A percentile compares a stretch with the other conserved stretches of the same genome.
phyloP scores from a whole-genome alignment of 169 alveolate species.

The Cystoisospora suis region DNA sequence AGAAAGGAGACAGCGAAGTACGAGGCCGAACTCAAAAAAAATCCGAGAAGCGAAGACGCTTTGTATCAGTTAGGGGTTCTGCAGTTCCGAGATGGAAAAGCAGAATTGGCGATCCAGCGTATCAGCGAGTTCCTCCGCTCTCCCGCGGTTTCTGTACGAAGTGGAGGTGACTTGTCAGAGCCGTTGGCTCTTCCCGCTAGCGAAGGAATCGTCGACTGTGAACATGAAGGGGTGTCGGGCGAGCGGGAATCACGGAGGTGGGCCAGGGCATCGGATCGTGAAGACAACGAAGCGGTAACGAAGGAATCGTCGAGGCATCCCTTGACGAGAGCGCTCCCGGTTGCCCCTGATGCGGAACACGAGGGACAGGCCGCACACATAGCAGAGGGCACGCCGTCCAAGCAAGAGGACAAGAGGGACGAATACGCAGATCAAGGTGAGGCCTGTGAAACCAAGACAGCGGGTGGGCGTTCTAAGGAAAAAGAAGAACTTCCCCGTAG shows the following conservation, averaged over 20 bases:
- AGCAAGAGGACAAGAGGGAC: too few species aligned
- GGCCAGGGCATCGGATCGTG: too few species aligned
- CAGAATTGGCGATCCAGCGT: not conserved
- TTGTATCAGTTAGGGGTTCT: conserved; percentile 4
- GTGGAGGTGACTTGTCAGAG: too few species aligned
- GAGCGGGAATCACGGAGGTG: too few species aligned
- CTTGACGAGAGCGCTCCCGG: too few species aligned
- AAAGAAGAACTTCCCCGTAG: not conserved
- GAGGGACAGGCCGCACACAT: not conserved
- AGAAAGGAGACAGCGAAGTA: not conserved
- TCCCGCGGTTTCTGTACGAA: not conserved
- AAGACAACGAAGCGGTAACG: too few species aligned
- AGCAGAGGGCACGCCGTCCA: not conserved
- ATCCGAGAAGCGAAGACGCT: not conserved
- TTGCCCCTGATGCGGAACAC: too few species aligned
- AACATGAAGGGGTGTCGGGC: too few species aligned
- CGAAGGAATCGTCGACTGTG: too few species aligned
- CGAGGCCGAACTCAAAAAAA: not conserved
- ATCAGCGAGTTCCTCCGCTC: not conserved
- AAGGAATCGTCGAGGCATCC: too few species aligned
- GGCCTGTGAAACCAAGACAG: not conserved
- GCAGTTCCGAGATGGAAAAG: not conserved
- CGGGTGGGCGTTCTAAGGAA: too few species aligned
- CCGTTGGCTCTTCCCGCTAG: too few species aligned
- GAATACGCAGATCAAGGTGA: not conserved